These are phyloP conservation scores for Emericellopsis atlantica DNA, from an alignment of 2,329 filamentous ascomycete genomes.

Conservation along the genomic window DNA sequence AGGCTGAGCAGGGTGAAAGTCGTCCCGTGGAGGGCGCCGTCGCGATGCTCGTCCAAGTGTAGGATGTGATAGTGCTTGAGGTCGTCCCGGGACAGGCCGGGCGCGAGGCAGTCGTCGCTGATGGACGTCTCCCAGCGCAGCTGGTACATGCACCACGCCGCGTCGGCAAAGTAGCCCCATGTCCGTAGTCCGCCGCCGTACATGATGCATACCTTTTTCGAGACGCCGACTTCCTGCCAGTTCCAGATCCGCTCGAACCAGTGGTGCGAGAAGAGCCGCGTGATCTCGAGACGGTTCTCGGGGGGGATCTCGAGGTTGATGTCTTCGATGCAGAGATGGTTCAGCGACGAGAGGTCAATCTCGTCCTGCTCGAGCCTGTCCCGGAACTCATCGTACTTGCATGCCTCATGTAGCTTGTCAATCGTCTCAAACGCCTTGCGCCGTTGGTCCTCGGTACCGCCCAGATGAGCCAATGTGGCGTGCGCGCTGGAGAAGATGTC, in stretches of 20 bases:
- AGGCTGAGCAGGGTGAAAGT: constrained; percentile 3
- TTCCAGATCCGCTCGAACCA: constrained; percentile 6
- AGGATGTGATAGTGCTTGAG: constrained; percentile 4
- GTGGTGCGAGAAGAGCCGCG: constrained; percentile 3
- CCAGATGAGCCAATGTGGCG: constrained; percentile 3
- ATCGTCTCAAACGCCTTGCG: constrained; percentile 2
- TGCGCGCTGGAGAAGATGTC: constrained; percentile 4
- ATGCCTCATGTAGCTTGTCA: constrained; percentile 5
- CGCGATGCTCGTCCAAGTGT: constrained; percentile 2
- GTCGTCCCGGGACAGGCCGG: constrained; percentile 1
- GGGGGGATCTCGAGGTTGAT: constrained; percentile 2
- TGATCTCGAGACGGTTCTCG: constrained; percentile 4
- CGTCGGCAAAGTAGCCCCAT: constrained; percentile 4
- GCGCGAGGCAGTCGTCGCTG: constrained; percentile 1
- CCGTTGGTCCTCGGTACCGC: constrained; percentile 2
- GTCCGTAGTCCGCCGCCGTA: constrained; percentile 3
- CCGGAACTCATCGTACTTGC: constrained; percentile 4
- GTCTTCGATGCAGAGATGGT: constrained; percentile 3
- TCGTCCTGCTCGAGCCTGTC: constrained; percentile 3
- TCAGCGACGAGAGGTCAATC: constrained; percentile 3
- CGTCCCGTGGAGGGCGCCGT: constrained; percentile 1
- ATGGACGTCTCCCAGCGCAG: constrained; percentile 4
- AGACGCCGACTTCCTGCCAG: constrained; percentile 3
- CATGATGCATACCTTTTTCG: constrained; percentile 3
- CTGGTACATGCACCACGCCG: constrained; percentile 5